Evolutionary conservation across 306 rosid species (phyloP), one percentile per base, ranked within the genome.

Genomic region (Dryas drummondii): DNA sequence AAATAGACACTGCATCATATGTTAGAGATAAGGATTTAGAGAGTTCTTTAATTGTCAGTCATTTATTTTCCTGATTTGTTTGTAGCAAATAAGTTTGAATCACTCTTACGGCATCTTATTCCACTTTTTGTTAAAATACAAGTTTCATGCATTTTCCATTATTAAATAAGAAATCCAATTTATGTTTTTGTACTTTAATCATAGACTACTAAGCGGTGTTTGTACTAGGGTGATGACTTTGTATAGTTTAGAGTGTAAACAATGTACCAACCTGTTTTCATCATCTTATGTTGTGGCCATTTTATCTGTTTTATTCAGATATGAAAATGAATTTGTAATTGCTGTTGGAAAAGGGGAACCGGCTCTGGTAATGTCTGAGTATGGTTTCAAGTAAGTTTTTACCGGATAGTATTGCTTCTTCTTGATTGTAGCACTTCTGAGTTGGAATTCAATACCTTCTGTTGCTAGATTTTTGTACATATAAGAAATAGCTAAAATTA

Each of bases 311-410:
- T 66, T 15, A 60, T 19, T 19, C 74, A 81, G 84, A 64, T 71
- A 76, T 76, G 81, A 76, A 57, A 76, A 81, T 66, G 81, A 81
- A 42, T 60, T 81, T 16, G 66, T 81, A 52, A 55, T 76, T 71
- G 78, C 84, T 68, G 49, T 76, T 2, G 81, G 81, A 4, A 81
- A 81, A 65, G 84, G 84, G 63, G 78, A 76, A 76, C 84, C 78
- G 1, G 81, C 75, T 44, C 53, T 66, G 48, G 81, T 81, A 67
- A 71, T 81, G 84, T 76, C 81, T 10, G 84, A 81, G 17, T 76
- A 76, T 7, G 84, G 84, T 71, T 81, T 76, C 81, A 71, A 76
- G 84, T 76, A 75, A 69, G 68, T 74, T 9, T 26, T 27, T 59
- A 6, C 6, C 68, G 9, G 26, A 22, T 4, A 46, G 41, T 47